Evolutionary conservation across 2,329 filamentous ascomycete genomes (phyloP), one percentile per base, ranked within the genome.

Genomic region (Pseudogymnoascus sp.): DNA sequence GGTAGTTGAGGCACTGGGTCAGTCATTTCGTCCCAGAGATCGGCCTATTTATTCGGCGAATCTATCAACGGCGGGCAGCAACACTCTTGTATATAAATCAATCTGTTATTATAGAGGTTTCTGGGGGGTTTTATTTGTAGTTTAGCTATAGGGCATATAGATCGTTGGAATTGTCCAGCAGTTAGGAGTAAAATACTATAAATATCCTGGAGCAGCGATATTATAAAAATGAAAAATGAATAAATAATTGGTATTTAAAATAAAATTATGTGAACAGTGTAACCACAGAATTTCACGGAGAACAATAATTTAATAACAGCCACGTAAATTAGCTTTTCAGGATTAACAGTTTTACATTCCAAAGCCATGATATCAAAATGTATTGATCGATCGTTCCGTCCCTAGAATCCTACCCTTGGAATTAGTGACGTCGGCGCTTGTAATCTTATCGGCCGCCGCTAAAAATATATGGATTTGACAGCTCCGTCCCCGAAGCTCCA

Each of bases 391-490:
- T 34, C 10, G 25, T 57, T 57, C 51, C 14, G 16, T 34, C 2
- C 16, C 28, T 57, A 10, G 8, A 57, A 34, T 34, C 16, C 5
- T 34, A 57, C 51, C 28, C 51, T 57, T 57, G 51, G 16, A 57
- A 57, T 34, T 34, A 34, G 51, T 57, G 51, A 57, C 51, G 51
- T 57, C 51, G 51, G n/a, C 10, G 10, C 51, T 16, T 14, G 51
- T 57, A 57, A 57, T 57, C 51, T 57, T 57, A 57, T 57, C 51
- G 28, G 5, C 28, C 28, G 51, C n/a, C 51, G 28, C 51, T 57
- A 57, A 57, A 57, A 57, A 34, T 34, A 57, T 57, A 57, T 19
- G n/a, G n/a, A 34, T 13, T 19, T 34, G 51, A 57, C 51, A 57
- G 51, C 28, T 21, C 28, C 51, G 6, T 19, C 28, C 19, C 51